Evolutionary conservation across 108 stramenopile species (phyloP), one percentile per base, ranked within the genome.

Genomic region (Pseudonitzschia multiseries): DNA sequence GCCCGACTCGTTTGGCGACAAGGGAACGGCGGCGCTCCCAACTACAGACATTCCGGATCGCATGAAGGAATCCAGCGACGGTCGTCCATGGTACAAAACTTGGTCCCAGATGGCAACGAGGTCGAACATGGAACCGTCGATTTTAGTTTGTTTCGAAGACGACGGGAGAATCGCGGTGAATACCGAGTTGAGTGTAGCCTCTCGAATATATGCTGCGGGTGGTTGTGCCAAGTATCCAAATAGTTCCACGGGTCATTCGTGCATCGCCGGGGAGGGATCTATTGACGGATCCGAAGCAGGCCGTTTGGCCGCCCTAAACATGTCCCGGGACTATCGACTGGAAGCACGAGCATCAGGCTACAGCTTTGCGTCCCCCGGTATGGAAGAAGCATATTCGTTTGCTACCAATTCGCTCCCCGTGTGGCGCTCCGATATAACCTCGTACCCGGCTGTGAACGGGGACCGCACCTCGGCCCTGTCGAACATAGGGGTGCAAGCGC

Each of bases 191-290:
- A 57, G 66, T 59, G 93, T 86, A 15, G 90, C 91, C 24, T 86
- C 87, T 4, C 71, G 77, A 13, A 76, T 95, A 0, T 95, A 81
- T 67, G 91, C 91, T 22, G 93, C 93, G 27, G 93, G 93, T 33
- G 84, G 88, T 18, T 91, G 89, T 5, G 91, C 93, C 40, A 86
- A 85, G 65, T 91, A 81, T 79, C 89, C 91, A 24, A 89, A 89
- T 77, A 57, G 73, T 4, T 53, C 68, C 18, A 92, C 88, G 20
- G 93, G 93, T 10, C 74, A 84, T 40, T 83, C 93, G 1, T 73
- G 76, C 56, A 82, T 95, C 26, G 91, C 93, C 12, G 93, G 93
- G 50, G 90, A 84, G 33, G 86, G 83, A 42, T 70, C 70, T 4
- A 60, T 83, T 14, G 87, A 86, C 81, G 82, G 88, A 21, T 46